Conservation (phyloP, 2,329 filamentous ascomycete genomes). For the Raffaelea ambrosiae region DNA sequence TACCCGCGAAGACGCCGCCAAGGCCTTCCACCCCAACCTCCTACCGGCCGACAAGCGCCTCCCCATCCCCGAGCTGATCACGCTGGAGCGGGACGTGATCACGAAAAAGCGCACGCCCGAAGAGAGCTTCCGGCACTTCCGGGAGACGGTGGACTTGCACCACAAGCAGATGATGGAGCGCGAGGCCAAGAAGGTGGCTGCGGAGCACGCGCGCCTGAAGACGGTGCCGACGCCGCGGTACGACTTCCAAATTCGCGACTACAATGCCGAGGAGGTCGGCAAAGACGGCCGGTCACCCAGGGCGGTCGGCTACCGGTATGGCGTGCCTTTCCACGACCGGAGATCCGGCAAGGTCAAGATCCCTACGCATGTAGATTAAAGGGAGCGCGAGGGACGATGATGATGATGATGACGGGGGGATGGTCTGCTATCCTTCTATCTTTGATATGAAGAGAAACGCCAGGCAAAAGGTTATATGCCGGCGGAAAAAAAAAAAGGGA, state of each 20-base stretch:
- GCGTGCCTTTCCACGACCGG: constrained; percentile 53
- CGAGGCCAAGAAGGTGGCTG: constrained; percentile 24
- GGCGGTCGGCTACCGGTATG: constrained; percentile 55
- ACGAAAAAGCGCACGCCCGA: constrained; percentile 21
- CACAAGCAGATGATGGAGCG: constrained; percentile 6
- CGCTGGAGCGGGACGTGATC: constrained; percentile 40
- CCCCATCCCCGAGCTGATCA: constrained; percentile 53
- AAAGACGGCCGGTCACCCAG: constrained; percentile 39
- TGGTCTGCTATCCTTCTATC: too few species aligned
- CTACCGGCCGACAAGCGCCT: constrained; percentile 53
- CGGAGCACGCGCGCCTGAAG: constrained; percentile 30
- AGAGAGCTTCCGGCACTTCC: constrained; percentile 10
- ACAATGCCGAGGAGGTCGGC: constrained; percentile 49
- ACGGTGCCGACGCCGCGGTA: constrained; percentile 38
- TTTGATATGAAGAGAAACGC: too few species aligned
- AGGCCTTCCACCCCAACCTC: constrained; percentile 52
- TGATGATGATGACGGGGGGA: too few species aligned
- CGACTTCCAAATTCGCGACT: constrained; percentile 55
- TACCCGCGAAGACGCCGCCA: constrained; percentile 57
- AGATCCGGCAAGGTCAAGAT: constrained; percentile 60
- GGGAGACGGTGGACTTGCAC: constrained; percentile 23
- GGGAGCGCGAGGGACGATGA: too few species aligned
- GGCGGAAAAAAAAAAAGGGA: too few species aligned
- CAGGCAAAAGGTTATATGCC: too few species aligned
- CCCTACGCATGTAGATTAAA: constrained; percentile 49